Evolutionary conservation across 805 yeast genomes (phyloP), one percentile per base, ranked within the genome.

Genomic region (Clavispora asparagi): DNA sequence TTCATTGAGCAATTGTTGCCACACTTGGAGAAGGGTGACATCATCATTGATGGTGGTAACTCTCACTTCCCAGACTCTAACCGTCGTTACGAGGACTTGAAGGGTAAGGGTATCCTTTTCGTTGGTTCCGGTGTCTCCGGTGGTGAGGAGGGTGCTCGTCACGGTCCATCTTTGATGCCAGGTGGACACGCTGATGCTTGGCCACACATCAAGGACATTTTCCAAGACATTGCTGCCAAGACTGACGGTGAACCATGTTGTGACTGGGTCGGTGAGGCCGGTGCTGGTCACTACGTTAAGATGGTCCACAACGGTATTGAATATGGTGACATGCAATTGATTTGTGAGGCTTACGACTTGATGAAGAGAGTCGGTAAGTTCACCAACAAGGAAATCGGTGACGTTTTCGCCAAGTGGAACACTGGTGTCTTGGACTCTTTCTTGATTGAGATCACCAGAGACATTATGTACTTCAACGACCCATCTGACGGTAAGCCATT

Each of bases 261-360:
- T 78, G 99, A 92, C 82, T 92, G 99, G 99, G 97, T 92, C 61
- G 99, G 99, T 64, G 96, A 92, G 60, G 96, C 95, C 51, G 99
- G 99, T 72, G 83, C 98, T 40, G 99, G 99, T 64, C 99, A 92
- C 76, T 92, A 85, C 76, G 98, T 92, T 68, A 92, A 92, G 81
- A 94, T 94, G 99, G 98, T 94, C 56, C 99, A 92, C 82, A 92
- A 92, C 71, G 99, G 99, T 87, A 92, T 92, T 62, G 99, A 92
- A 77, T 92, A 92, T 73, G 99, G 98, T 81, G 99, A 92, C 76
- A 92, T 92, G 99, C 99, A 92, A 78, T 81, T 92, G 79, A 92
- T 92, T 69, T 84, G 92, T 73, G 99, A 92, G 79, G 97, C 97
- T 56, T 92, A 92, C 76, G 97, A 91, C 71, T 77, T 92, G 69